Percentiles rank a stretch among this genome's conserved stretches.
Evolutionary conservation across 2,329 filamentous ascomycete genomes (phyloP).

Genomic region (Chaetomiaceae sp.): DNA sequence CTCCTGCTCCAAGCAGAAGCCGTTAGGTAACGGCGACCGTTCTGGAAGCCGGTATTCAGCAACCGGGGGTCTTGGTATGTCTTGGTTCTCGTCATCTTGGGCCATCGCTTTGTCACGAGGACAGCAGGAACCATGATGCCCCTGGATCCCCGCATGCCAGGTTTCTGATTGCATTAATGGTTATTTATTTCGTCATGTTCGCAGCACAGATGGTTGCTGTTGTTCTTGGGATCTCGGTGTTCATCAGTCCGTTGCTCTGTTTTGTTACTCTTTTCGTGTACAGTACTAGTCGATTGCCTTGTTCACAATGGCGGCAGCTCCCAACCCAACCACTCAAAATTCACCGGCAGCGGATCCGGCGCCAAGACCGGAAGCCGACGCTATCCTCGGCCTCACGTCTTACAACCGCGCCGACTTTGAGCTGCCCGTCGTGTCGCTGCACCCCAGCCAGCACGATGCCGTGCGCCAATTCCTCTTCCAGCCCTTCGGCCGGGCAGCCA

Average conservation of each 20-base stretch:
- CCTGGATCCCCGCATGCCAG: not conserved
- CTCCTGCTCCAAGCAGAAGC: not conserved
- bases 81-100: not conserved
- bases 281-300: too few species aligned
- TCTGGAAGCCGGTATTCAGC: slow-evolving; percentile 9
- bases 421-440: slow-evolving; percentile 9
- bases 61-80: slow-evolving; percentile 4
- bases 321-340: not conserved
- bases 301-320: not conserved
- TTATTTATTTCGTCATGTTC: not conserved
- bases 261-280: too few species aligned
- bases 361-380: slow-evolving; percentile 4
- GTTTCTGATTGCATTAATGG: not conserved
- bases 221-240: too few species aligned
- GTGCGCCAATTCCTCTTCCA: slow-evolving; percentile 11
- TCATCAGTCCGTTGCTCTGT: too few species aligned
- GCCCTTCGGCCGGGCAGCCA: not conserved
- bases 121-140: not conserved
- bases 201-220: too few species aligned
- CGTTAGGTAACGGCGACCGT: not conserved
- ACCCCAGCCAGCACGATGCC: slow-evolving; percentile 11
- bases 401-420: slow-evolving; percentile 12
- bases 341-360: not conserved
- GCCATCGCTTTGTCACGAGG: slow-evolving; percentile 4
- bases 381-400: slow-evolving; percentile 11